Evolutionary conservation across 371 early-diverging fungal species (phyloP).

Genomic region (Zopfochytrium polystomum): DNA sequence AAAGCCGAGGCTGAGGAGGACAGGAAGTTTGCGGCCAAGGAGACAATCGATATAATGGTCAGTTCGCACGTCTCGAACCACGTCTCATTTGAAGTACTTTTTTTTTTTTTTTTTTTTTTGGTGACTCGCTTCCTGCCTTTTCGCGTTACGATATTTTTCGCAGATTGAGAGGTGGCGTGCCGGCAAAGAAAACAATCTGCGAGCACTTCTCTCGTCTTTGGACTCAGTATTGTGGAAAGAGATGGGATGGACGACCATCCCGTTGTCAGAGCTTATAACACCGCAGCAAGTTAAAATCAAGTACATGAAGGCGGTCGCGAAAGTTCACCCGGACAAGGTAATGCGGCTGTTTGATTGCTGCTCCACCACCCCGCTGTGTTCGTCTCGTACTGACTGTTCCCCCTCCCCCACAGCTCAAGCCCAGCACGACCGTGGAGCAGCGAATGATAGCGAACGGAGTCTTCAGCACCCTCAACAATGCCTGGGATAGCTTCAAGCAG

Average conservation of each 20-base stretch:
- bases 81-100: slow-evolving; percentile 7
- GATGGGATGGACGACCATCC: slow-evolving; percentile 68
- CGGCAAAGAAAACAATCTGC: slow-evolving; percentile 85
- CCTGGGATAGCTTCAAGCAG: slow-evolving; percentile 87
- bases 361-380: not conserved
- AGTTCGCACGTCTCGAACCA: not conserved
- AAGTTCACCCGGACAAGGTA: slow-evolving; percentile 95
- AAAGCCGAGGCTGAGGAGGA: slow-evolving; percentile 74
- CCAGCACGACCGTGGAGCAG: slow-evolving; percentile 68
- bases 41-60: slow-evolving; percentile 71
- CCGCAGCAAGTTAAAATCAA: slow-evolving; percentile 82
- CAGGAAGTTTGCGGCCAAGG: slow-evolving; percentile 66
- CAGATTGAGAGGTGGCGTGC: slow-evolving; percentile 66
- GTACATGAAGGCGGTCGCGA: slow-evolving; percentile 90
- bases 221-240: slow-evolving; percentile 79
- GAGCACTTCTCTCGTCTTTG: slow-evolving; percentile 81
- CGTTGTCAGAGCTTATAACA: slow-evolving; percentile 79
- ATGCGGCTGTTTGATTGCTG: not conserved
- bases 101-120: too few species aligned
- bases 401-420: slow-evolving; percentile 23
- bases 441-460: slow-evolving; percentile 83
- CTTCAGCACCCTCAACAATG: slow-evolving; percentile 84
- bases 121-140: not conserved
- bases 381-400: slow-evolving; percentile 4
- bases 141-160: not conserved